Evolutionary conservation across 768 basidiomycete genomes (phyloP).

Genomic region (Psilocybe subaeruginosa): DNA sequence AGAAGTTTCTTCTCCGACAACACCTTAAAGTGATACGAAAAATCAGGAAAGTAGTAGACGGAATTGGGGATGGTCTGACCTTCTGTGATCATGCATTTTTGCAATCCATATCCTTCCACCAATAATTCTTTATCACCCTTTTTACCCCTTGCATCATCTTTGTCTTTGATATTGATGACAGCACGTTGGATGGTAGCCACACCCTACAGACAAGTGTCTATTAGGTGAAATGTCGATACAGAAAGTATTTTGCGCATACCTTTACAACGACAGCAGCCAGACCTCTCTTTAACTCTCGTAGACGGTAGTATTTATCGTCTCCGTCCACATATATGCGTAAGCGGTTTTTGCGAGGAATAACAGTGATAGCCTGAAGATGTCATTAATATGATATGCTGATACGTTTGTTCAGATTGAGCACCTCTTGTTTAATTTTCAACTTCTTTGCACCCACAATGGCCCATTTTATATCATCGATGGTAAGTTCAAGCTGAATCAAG

Average conservation of each 20-base stretch:
- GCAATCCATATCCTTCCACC: conserved; percentile 96
- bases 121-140: conserved; percentile 91
- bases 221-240: background rate
- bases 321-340: conserved; percentile 81
- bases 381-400: conserved; percentile 6
- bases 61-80: conserved; percentile 48
- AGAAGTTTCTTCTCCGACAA: conserved; percentile 88
- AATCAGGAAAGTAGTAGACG: background rate
- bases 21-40: conserved; percentile 57
- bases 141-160: conserved; percentile 75
- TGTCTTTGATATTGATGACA: conserved; percentile 94
- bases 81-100: conserved; percentile 96
- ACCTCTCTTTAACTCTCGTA: conserved; percentile 85
- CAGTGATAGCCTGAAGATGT: conserved; percentile 63
- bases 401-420: conserved; percentile 25
- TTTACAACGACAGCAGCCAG: conserved; percentile 91
- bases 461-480: conserved; percentile 91
- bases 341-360: conserved; percentile 74
- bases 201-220: conserved; percentile 52
- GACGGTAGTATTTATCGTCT: conserved; percentile 76
- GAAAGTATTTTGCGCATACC: conserved; percentile 40
- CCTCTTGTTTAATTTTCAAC: conserved; percentile 90
- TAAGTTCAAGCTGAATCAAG: conserved; percentile 77
- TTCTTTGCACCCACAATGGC: conserved; percentile 87
- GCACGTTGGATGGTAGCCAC: conserved; percentile 87